phyloP scores from a whole-genome alignment of 148 eudicot species.

The Vaccinium macrocarpon region DNA sequence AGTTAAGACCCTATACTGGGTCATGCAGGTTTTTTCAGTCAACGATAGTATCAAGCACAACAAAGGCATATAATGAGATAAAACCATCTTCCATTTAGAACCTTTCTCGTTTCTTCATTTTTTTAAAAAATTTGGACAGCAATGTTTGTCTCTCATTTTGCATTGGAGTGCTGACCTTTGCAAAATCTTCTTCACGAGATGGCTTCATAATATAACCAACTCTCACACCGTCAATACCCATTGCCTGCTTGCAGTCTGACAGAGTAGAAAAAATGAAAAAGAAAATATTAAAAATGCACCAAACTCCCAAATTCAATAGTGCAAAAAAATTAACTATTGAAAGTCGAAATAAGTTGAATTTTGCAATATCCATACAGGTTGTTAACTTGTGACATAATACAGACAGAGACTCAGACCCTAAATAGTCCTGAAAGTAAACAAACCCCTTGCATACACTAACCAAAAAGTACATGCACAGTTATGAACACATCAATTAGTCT shows the following conservation, averaged over 20 bases:
- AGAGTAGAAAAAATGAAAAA: background rate
- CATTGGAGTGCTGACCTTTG: constrained; percentile 56
- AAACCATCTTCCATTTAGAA: background rate
- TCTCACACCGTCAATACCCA: constrained; percentile 34
- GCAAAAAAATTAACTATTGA: background rate
- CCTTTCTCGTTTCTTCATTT: background rate
- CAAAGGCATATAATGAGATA: background rate
- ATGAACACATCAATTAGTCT: too few relatives aligned
- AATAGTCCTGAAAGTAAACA: too few relatives aligned
- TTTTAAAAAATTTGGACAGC: background rate
- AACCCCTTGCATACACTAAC: too few relatives aligned
- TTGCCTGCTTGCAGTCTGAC: constrained; percentile 38
- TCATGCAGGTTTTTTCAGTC: background rate
- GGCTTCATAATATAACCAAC: constrained; percentile 91
- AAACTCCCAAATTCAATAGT: background rate
- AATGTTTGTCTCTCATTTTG: background rate
- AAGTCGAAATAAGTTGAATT: background rate
- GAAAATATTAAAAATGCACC: background rate
- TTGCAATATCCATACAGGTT: background rate
- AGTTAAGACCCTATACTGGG: background rate
- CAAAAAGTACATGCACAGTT: too few relatives aligned
- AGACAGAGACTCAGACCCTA: background rate
- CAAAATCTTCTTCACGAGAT: constrained; percentile 92
- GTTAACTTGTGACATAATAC: background rate
- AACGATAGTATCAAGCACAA: background rate